phyloP scores from a whole-genome alignment of 2,329 filamentous ascomycete species.

The Colletotrichum euphorbiae region DNA sequence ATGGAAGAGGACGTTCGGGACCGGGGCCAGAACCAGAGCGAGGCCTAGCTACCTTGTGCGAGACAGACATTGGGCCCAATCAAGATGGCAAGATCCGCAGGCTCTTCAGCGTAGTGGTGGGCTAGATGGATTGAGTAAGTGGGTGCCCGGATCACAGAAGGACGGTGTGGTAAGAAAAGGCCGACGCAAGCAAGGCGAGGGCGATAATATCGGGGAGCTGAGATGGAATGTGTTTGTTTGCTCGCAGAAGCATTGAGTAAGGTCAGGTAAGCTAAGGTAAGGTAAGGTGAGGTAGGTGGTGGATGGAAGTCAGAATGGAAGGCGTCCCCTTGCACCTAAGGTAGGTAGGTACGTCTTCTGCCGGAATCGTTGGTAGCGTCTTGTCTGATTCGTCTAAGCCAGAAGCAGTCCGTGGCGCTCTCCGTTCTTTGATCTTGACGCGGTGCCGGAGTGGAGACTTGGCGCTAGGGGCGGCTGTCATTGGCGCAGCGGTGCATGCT shows the following conservation, averaged over 20 bases:
- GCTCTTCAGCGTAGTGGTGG: not conserved
- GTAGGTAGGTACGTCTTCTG: constrained; percentile 38
- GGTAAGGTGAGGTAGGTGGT: not conserved
- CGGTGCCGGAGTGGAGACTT: not conserved
- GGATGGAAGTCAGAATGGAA: constrained; percentile 2
- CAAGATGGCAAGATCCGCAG: too few relatives aligned
- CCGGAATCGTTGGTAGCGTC: constrained; percentile 39
- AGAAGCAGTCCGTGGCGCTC: constrained; percentile 32
- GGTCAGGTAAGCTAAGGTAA: not conserved
- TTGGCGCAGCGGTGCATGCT: not conserved
- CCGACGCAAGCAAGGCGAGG: not conserved
- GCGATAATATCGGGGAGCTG: not conserved
- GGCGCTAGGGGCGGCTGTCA: not conserved
- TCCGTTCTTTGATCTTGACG: constrained; percentile 18
- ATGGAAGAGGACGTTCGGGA: not conserved
- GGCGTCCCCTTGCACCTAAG: not conserved
- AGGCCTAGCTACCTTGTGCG: not conserved
- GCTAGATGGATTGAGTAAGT: not conserved
- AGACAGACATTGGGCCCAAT: not conserved
- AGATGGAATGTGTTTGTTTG: not conserved
- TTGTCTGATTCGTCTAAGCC: constrained; percentile 34
- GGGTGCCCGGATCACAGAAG: too few relatives aligned
- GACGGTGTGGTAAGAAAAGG: too few relatives aligned
- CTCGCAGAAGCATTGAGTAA: not conserved
- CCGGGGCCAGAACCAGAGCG: not conserved